A percentile compares a stretch with the other conserved stretches of the same genome.
These are phyloP conservation scores for Colletotrichum scovillei DNA, from an alignment of 2,329 filamentous ascomycete species.

Conservation along the genomic window DNA sequence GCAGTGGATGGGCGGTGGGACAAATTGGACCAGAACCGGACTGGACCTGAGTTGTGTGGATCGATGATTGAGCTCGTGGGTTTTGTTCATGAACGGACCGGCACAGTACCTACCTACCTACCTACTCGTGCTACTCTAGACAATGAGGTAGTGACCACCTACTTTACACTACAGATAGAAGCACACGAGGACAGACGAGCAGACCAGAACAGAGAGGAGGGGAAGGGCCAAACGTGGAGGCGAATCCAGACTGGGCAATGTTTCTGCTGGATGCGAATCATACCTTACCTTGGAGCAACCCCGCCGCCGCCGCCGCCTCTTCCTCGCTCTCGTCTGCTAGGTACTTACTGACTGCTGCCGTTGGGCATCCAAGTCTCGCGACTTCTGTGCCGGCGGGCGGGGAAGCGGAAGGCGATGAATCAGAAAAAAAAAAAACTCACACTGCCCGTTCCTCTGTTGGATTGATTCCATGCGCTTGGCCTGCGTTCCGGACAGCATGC, in stretches of 20 bases:
- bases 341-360: neutral
- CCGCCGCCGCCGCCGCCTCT: neutral
- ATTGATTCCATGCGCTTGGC: neutral
- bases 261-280: neutral
- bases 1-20: neutral
- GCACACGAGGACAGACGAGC: neutral
- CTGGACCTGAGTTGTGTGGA: neutral
- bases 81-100: neutral
- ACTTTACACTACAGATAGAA: too few species aligned
- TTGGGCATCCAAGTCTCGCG: neutral
- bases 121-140: too few species aligned
- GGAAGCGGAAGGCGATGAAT: too few species aligned
- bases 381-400: neutral
- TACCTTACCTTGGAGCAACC: neutral
- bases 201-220: neutral
- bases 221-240: neutral
- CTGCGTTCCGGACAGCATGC: neutral
- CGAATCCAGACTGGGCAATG: neutral
- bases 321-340: neutral
- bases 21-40: conserved; percentile 8
- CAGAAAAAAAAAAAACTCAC: neutral
- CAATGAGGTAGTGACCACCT: too few species aligned
- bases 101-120: too few species aligned
- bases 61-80: neutral
- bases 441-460: neutral